Conservation (phyloP, 2,329 filamentous ascomycete genomes). For the Aureobasidium uvarum region DNA sequence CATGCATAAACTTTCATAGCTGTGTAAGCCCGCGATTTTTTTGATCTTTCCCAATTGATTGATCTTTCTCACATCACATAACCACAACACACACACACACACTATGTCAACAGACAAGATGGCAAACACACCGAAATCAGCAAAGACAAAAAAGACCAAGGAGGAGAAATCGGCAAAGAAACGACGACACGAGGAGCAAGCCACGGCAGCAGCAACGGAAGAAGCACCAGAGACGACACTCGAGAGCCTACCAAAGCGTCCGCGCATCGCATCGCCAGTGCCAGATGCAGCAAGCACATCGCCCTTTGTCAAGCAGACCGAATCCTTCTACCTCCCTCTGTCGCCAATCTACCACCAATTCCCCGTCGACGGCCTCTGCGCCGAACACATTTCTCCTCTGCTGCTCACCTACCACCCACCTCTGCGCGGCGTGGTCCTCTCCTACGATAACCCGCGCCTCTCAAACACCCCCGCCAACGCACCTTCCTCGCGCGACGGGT, state of each 20-base stretch:
- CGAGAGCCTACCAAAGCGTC: slow-evolving; percentile 19
- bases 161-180: slow-evolving; percentile 38
- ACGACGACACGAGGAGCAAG: slow-evolving; percentile 27
- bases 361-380: slow-evolving; percentile 67
- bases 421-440: slow-evolving; percentile 70
- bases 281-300: slow-evolving; percentile 44
- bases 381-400: slow-evolving; percentile 72
- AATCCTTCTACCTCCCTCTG: slow-evolving; percentile 76
- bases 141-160: slow-evolving; percentile 44
- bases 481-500: slow-evolving; percentile 36
- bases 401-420: slow-evolving; percentile 73
- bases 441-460: slow-evolving; percentile 67
- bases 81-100: not conserved
- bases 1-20: not conserved
- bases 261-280: slow-evolving; percentile 2
- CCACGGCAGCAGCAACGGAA: slow-evolving; percentile 18
- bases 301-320: slow-evolving; percentile 75
- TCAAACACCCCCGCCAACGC: slow-evolving; percentile 55
- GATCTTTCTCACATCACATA: not conserved
- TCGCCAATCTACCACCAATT: slow-evolving; percentile 68
- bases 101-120: slow-evolving; percentile 32
- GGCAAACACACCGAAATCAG: slow-evolving; percentile 28
- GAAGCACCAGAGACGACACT: slow-evolving; percentile 29
- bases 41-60: not conserved
- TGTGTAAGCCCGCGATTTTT: slow-evolving; percentile 18